Conservation (phyloP, 1,284 basidiomycete species). For the Cronartium quercuum region DNA sequence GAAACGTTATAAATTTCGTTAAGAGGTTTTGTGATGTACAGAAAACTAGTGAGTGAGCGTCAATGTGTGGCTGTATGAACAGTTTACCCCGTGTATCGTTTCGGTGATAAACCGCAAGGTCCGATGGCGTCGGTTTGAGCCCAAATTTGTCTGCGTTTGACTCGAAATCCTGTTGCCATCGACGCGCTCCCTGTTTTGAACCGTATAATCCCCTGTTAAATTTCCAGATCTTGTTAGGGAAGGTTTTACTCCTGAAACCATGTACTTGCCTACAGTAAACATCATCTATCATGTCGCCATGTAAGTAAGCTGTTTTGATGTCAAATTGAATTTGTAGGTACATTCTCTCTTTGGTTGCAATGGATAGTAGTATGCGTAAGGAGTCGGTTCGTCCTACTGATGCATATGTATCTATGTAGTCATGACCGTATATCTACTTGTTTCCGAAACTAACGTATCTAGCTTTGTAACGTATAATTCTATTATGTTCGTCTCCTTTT, state of each 20-base stretch:
- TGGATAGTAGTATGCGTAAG: neutral
- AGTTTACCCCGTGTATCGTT: too few relatives aligned
- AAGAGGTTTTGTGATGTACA: too few relatives aligned
- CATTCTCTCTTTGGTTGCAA: neutral
- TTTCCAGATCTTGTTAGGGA: neutral
- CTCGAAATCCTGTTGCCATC: neutral
- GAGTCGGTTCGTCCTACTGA: neutral
- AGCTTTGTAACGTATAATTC: neutral
- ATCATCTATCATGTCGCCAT: neutral
- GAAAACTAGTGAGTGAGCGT: too few relatives aligned
- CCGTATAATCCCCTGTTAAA: constrained; percentile 5
- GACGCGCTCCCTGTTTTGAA: neutral
- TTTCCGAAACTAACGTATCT: constrained; percentile 10
- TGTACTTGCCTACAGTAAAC: constrained; percentile 6
- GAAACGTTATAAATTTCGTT: too few relatives aligned
- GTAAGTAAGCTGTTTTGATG: too few relatives aligned
- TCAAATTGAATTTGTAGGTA: neutral
- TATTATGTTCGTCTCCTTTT: constrained; percentile 4
- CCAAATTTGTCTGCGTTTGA: neutral
- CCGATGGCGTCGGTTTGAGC: neutral
- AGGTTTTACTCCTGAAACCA: neutral
- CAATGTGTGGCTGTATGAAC: too few relatives aligned
- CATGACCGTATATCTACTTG: neutral
- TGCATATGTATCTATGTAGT: neutral
- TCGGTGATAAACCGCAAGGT: neutral